Conservation (phyloP, 345 rosid genomes). For the Mercurialis annua region DNA sequence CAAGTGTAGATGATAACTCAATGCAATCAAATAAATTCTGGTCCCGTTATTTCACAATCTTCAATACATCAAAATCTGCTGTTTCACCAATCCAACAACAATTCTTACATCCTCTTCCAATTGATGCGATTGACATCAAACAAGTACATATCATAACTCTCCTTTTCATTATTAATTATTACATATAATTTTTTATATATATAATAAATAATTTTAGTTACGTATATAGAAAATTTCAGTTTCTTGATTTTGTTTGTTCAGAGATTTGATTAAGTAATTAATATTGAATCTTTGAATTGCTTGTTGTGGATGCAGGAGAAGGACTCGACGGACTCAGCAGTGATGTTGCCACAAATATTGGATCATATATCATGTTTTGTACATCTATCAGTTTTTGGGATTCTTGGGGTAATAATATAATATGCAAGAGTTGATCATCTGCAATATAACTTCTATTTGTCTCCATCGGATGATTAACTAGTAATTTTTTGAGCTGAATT, state of each 20-base stretch:
- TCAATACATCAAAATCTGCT: slow-evolving; percentile 27
- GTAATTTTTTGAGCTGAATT: no score
- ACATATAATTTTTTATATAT: no score
- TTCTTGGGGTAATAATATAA: slow-evolving; percentile 58
- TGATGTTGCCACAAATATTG: slow-evolving; percentile 40
- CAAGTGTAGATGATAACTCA: slow-evolving; percentile 47
- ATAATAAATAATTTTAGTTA: no score
- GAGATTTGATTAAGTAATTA: not conserved
- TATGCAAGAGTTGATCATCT: no score
- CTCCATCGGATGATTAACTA: no score
- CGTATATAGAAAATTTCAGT: not conserved
- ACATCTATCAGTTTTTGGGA: slow-evolving; percentile 69
- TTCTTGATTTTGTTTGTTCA: not conserved
- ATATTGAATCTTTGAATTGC: slow-evolving; percentile 13
- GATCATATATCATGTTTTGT: slow-evolving; percentile 50
- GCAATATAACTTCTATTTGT: no score
- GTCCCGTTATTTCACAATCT: slow-evolving; percentile 26
- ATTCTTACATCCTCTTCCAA: slow-evolving; percentile 43
- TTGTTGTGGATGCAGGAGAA: slow-evolving; percentile 30
- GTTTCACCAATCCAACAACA: slow-evolving; percentile 39
- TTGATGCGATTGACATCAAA: slow-evolving; percentile 33
- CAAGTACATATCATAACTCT: slow-evolving; percentile 38
- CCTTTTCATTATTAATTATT: not conserved
- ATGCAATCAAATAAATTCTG: slow-evolving; percentile 20
- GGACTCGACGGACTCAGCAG: slow-evolving; percentile 8